These are phyloP conservation scores for Hemerocallis citrina DNA, from an alignment of 106 monocot species.

Conservation along the genomic window DNA sequence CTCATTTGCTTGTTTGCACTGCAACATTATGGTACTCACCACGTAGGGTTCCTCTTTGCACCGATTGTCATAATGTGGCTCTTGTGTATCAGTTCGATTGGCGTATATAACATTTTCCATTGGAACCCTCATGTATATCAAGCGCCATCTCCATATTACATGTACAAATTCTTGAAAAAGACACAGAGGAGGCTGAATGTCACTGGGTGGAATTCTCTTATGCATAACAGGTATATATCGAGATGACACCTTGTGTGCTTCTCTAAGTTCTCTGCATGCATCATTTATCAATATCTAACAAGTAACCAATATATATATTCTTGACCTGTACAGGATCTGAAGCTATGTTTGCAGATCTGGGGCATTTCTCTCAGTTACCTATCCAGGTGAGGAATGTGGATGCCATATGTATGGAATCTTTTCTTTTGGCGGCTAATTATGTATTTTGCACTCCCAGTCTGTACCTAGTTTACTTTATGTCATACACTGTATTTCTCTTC, in stretches of 20 bases:
- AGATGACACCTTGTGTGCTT: neutral
- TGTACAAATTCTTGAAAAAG: conserved; percentile 93
- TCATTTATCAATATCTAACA: neutral
- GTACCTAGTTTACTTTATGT: too few relatives aligned
- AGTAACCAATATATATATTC: neutral
- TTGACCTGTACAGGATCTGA: conserved; percentile 57
- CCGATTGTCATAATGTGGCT: conserved; percentile 90
- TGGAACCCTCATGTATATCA: conserved; percentile 89
- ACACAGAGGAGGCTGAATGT: conserved; percentile 96
- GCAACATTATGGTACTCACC: conserved; percentile 94
- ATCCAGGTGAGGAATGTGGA: conserved; percentile 52
- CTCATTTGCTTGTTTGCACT: conserved; percentile 73
- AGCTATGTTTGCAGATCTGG: conserved; percentile 99
- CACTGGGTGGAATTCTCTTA: conserved; percentile 87
- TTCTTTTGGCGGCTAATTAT: too few relatives aligned
- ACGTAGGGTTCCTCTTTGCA: conserved; percentile 89
- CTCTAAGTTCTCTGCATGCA: neutral
- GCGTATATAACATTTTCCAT: conserved; percentile 74
- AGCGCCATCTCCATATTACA: conserved; percentile 88
- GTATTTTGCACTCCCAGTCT: too few relatives aligned
- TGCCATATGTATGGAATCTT: neutral
- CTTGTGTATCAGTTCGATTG: conserved; percentile 80
- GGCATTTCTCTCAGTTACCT: conserved; percentile 86
- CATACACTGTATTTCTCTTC: too few relatives aligned
- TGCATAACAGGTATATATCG: conserved; percentile 74